phyloP scores from a whole-genome alignment of 2,329 filamentous ascomycete species.

The Exophiala spinifera region DNA sequence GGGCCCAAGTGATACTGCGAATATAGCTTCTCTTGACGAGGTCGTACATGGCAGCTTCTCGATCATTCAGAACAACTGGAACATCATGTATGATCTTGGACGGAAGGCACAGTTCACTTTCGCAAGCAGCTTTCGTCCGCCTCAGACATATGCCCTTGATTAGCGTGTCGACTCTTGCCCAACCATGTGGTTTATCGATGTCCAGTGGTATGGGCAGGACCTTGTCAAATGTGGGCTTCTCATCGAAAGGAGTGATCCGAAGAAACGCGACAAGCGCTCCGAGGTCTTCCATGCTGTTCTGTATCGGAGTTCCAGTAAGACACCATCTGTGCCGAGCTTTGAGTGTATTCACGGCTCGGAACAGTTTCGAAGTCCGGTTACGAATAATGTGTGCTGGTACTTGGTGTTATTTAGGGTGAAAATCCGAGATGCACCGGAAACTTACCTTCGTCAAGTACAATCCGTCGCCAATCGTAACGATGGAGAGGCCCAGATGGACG shows the following conservation, averaged over 20 bases:
- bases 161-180: neutral
- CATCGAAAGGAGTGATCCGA: neutral
- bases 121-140: neutral
- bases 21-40: too few species aligned
- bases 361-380: slow-evolving; percentile 33
- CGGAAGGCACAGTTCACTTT: neutral
- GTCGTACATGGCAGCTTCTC: too few species aligned
- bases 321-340: neutral
- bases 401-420: neutral
- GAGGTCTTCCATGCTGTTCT: neutral
- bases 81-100: too few species aligned
- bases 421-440: neutral
- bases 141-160: neutral
- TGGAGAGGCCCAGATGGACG: too few species aligned
- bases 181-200: neutral
- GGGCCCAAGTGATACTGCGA: too few species aligned
- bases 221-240: neutral
- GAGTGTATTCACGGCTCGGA: slow-evolving; percentile 28
- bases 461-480: slow-evolving; percentile 31
- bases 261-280: slow-evolving; percentile 1
- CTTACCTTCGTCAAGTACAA: slow-evolving; percentile 39
- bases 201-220: neutral
- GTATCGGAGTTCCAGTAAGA: slow-evolving; percentile 1
- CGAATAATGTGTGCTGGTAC: slow-evolving; percentile 20
- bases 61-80: too few species aligned